Evolutionary conservation across 805 yeast species (phyloP).

Genomic region (Metschnikowia borealis): DNA sequence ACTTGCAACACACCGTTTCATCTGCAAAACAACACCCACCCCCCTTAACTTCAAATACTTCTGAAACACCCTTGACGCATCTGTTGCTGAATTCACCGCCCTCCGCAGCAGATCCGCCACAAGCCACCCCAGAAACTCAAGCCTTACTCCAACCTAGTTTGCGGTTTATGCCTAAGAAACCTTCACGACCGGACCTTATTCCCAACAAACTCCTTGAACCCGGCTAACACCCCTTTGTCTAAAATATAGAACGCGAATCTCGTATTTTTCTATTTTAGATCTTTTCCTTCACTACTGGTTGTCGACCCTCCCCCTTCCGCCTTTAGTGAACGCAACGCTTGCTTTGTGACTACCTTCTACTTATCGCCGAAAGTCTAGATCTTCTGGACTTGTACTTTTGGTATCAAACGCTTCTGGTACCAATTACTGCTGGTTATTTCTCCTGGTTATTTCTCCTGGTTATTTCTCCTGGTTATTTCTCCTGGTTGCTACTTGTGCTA

Average conservation of each 20-base stretch:
- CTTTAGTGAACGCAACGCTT: slow-evolving; percentile 16
- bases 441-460: too few relatives aligned
- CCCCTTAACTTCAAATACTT: neutral
- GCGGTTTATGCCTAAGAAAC: slow-evolving; percentile 44
- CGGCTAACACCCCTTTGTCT: slow-evolving; percentile 35
- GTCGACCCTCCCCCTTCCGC: slow-evolving; percentile 37
- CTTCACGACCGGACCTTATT: slow-evolving; percentile 35
- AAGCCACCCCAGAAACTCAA: neutral
- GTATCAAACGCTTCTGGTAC: neutral
- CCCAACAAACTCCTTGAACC: slow-evolving; percentile 36
- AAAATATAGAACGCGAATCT: neutral
- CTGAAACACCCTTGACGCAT: neutral
- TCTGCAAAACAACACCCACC: neutral
- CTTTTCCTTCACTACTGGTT: slow-evolving; percentile 26
- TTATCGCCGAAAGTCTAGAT: neutral
- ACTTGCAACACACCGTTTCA: neutral
- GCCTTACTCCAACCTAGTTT: neutral
- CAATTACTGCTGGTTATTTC: too few relatives aligned
- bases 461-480: too few relatives aligned
- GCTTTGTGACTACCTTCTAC: neutral
- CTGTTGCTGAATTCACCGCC: neutral
- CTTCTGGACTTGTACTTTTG: too few relatives aligned
- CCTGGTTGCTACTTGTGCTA: too few relatives aligned
- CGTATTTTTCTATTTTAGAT: neutral
- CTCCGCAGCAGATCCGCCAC: neutral